These are phyloP conservation scores for Cercospora zeina DNA, from an alignment of 2,329 filamentous ascomycete genomes.

Conservation along the genomic window DNA sequence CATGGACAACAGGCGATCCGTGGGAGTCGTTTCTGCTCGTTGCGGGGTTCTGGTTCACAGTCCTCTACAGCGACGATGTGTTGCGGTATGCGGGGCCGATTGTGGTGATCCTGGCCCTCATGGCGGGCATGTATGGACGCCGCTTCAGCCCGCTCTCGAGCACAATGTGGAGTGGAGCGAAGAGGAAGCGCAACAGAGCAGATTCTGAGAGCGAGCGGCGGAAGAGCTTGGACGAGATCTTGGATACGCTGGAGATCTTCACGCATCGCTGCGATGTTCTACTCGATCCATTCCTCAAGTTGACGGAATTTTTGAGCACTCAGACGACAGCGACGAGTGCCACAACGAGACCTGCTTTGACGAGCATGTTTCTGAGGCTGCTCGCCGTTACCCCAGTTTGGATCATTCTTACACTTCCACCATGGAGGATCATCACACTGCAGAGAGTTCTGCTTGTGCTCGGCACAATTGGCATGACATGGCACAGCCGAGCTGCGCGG, in stretches of 20 bases:
- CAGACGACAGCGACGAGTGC: conserved; percentile 87
- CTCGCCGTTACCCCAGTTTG: conserved; percentile 85
- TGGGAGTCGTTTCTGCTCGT: conserved; percentile 97
- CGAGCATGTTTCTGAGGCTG: conserved; percentile 83
- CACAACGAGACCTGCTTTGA: conserved; percentile 85
- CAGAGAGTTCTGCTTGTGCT: conserved; percentile 78
- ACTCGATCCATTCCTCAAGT: conserved; percentile 79
- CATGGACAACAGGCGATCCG: conserved; percentile 89
- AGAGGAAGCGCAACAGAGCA: conserved; percentile 56
- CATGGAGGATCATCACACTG: conserved; percentile 80
- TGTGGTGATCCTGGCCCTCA: conserved; percentile 74
- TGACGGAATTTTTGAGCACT: conserved; percentile 84
- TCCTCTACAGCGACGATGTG: conserved; percentile 83
- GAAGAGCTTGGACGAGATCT: conserved; percentile 95
- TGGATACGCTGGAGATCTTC: conserved; percentile 87
- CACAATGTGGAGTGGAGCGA: conserved; percentile 71
- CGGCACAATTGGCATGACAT: conserved; percentile 85
- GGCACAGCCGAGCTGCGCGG: conserved; percentile 84
- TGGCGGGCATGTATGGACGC: conserved; percentile 87
- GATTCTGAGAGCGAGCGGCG: conserved; percentile 66
- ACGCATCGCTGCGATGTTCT: conserved; percentile 90
- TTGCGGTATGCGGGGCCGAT: conserved; percentile 80
- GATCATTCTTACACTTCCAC: conserved; percentile 78
- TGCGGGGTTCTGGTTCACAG: conserved; percentile 78
- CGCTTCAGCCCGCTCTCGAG: conserved; percentile 88